phyloP scores from a whole-genome alignment of 331 rosid genomes.

The Malus hybrid region DNA sequence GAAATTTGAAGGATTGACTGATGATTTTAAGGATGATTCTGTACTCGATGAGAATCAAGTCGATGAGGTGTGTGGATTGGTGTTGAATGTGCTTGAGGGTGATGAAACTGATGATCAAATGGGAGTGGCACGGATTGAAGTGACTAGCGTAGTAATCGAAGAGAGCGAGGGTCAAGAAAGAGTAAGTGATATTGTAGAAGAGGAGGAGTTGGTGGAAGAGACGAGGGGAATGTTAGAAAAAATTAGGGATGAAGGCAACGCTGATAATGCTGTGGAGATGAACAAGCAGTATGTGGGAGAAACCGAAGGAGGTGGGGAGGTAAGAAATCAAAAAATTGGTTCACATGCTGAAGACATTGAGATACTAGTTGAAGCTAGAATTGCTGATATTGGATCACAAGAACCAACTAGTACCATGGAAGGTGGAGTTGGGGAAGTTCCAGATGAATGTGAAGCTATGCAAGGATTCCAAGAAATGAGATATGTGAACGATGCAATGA shows the following conservation, averaged over 20 bases:
- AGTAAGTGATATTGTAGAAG: not conserved
- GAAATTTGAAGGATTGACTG: not conserved
- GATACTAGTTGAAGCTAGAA: not conserved
- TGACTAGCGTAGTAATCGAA: not conserved
- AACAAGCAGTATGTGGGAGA: not conserved
- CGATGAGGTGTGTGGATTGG: not conserved
- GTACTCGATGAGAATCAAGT: not conserved
- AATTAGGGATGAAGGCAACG: slow-evolving; percentile 41
- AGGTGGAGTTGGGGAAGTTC: not conserved
- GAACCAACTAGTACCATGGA: not conserved
- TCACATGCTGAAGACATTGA: slow-evolving; percentile 6
- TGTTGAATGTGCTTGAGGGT: not conserved
- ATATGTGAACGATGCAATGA: not conserved
- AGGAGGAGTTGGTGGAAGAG: slow-evolving; percentile 30
- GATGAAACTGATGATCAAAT: not conserved
- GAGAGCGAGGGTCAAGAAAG: not conserved
- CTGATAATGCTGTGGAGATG: not conserved
- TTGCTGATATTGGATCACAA: not conserved
- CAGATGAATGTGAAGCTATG: not conserved
- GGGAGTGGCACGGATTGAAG: not conserved
- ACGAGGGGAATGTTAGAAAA: slow-evolving; percentile 36
- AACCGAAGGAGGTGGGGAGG: slow-evolving; percentile 3
- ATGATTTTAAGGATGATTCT: slow-evolving; percentile 6
- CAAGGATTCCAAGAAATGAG: not conserved
- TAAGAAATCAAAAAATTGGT: not conserved